These are phyloP conservation scores for Solanum ossicruentum DNA, from an alignment of 257 asterid species.

Conservation along the genomic window DNA sequence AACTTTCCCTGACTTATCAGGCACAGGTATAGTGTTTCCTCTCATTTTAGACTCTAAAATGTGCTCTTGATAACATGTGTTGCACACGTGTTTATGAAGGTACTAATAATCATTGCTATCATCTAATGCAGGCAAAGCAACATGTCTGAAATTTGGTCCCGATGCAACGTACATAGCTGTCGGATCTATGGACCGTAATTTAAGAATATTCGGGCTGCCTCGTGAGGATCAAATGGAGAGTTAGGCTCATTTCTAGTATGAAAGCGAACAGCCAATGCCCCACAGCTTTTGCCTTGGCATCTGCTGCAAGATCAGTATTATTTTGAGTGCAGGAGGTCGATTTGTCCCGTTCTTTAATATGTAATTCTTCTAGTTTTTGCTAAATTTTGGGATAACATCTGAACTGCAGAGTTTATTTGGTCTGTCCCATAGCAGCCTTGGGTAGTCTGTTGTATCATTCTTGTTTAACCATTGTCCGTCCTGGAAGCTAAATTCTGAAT, in stretches of 20 bases:
- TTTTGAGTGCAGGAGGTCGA: not conserved
- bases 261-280: not conserved
- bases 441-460: not conserved
- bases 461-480: not conserved
- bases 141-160: conserved; percentile 66
- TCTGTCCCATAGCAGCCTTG: not conserved
- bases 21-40: conserved; percentile 52
- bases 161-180: conserved; percentile 88
- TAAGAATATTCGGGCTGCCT: conserved; percentile 83
- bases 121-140: conserved; percentile 54
- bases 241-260: not conserved
- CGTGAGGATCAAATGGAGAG: conserved; percentile 25
- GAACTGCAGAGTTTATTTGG: not conserved
- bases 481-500: not conserved
- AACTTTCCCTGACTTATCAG: conserved; percentile 94
- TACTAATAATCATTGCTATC: not conserved
- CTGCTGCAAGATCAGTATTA: not conserved
- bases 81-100: not conserved
- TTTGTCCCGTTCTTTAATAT: not conserved
- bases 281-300: not conserved
- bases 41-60: not conserved
- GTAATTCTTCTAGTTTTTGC: not conserved
- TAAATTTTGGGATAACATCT: not conserved
- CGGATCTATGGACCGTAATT: conserved; percentile 92
- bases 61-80: not conserved